A percentile compares a stretch with the other conserved stretches of the same genome.
These are phyloP conservation scores for Talaromyces nanjingensis DNA, from an alignment of 495 filamentous ascomycete genomes.

Conservation along the genomic window DNA sequence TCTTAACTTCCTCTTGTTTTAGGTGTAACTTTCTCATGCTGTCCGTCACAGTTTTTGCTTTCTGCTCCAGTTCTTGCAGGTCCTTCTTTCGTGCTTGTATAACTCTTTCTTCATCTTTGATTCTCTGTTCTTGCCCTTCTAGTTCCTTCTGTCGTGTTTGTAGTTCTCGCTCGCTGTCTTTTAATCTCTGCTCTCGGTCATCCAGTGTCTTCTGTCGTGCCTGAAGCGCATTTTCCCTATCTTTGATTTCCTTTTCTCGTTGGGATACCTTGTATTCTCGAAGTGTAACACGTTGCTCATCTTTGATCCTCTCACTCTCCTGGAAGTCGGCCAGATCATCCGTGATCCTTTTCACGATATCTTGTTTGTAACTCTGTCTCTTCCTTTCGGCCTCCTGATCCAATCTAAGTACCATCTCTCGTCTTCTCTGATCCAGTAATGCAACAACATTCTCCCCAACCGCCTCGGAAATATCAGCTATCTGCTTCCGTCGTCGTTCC, in stretches of 20 bases:
- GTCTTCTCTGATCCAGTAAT: slow-evolving; percentile 6
- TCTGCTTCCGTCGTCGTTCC: neutral
- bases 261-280: neutral
- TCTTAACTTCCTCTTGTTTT: neutral
- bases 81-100: slow-evolving; percentile 1
- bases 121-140: neutral
- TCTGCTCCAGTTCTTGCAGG: neutral
- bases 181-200: neutral
- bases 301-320: neutral
- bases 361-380: neutral
- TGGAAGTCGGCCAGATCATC: neutral
- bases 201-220: slow-evolving; percentile 2
- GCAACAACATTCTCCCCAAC: slow-evolving; percentile 6
- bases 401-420: neutral
- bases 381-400: neutral
- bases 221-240: slow-evolving; percentile 1
- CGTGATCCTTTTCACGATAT: neutral
- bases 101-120: neutral
- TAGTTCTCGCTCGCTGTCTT: neutral
- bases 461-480: slow-evolving; percentile 5
- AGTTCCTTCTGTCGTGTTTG: neutral
- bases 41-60: neutral
- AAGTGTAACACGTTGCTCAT: neutral
- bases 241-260: neutral
- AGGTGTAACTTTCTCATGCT: neutral